phyloP scores from a whole-genome alignment of 164 flowering plant species.

The Stephania yunnanensis region DNA sequence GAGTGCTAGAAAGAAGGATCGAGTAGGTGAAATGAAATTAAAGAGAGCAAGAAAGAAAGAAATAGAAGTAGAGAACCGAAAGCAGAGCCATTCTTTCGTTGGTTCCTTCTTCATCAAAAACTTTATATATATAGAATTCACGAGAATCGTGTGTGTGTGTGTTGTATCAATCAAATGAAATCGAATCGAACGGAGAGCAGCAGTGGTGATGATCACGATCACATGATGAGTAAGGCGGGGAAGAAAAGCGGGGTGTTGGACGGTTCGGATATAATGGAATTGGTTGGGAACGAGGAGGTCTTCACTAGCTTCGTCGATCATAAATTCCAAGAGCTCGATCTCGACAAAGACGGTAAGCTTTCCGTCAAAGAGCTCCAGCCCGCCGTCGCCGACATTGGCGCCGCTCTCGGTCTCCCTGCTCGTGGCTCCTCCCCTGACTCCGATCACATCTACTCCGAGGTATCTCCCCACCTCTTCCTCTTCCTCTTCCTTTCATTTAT shows the following conservation, averaged over 20 bases:
- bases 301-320: conserved; percentile 65
- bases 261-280: conserved; percentile 80
- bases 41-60: neutral
- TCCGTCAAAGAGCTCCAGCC: conserved; percentile 74
- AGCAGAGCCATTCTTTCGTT: neutral
- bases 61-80: neutral
- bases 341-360: conserved; percentile 63
- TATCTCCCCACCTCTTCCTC: conserved; percentile 4
- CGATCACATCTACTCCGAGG: conserved; percentile 80
- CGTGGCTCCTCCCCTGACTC: conserved; percentile 70
- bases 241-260: conserved; percentile 41
- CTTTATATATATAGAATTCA: neutral
- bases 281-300: conserved; percentile 75
- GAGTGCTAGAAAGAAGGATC: neutral
- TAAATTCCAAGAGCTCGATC: conserved; percentile 69
- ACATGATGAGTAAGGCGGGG: neutral
- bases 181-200: neutral
- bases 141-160: neutral
- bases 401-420: conserved; percentile 78
- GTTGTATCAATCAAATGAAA: no score
- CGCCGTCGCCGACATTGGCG: conserved; percentile 79
- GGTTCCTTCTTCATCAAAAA: neutral
- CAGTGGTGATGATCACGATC: neutral
- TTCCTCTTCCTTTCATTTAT: neutral
- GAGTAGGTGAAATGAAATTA: neutral